Percentiles rank a stretch among this genome's conserved stretches.
phyloP scores from a whole-genome alignment of 108 stramenopile species.

The Skeletonema marinoi region DNA sequence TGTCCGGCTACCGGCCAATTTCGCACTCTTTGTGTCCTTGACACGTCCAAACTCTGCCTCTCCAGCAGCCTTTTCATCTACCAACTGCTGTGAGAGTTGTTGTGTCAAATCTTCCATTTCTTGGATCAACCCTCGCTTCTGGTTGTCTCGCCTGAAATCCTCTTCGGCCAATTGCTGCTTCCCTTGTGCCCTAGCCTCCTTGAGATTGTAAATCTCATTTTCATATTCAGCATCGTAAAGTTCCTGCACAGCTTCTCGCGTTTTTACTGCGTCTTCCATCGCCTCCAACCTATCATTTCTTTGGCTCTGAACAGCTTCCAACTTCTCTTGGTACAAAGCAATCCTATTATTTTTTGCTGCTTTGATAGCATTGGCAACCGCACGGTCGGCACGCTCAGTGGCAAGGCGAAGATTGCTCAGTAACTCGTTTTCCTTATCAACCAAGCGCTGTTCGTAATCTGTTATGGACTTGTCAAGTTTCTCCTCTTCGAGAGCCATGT shows the following conservation, averaged over 20 bases:
- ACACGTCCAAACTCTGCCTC: conserved; percentile 17
- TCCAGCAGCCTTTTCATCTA: conserved; percentile 24
- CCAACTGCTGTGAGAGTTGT: conserved; percentile 18
- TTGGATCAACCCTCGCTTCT: conserved; percentile 8
- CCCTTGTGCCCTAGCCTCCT: conserved; percentile 8
- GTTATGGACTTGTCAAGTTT: conserved; percentile 11
- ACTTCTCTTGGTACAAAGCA: conserved; percentile 26
- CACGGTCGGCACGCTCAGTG: conserved; percentile 22
- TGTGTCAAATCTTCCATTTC: conserved; percentile 25
- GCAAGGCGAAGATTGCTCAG: conserved; percentile 5
- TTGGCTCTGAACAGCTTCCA: conserved; percentile 20
- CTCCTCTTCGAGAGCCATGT: conserved; percentile 1
- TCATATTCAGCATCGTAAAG: conserved; percentile 38
- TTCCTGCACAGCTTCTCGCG: conserved; percentile 17
- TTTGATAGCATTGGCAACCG: conserved; percentile 14
- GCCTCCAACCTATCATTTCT: conserved; percentile 7
- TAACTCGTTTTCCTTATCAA: conserved; percentile 23
- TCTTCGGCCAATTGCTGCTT: conserved; percentile 22
- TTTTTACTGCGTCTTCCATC: conserved; percentile 6
- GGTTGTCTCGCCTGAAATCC: conserved; percentile 14
- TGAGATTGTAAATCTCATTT: conserved; percentile 15
- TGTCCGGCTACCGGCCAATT: conserved; percentile 14
- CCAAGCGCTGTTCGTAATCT: conserved; percentile 12
- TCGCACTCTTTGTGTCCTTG: conserved; percentile 20
- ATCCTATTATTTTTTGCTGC: conserved; percentile 21